Evolutionary conservation across 768 basidiomycete genomes (phyloP).

Genomic region (Megacollybia marginata): DNA sequence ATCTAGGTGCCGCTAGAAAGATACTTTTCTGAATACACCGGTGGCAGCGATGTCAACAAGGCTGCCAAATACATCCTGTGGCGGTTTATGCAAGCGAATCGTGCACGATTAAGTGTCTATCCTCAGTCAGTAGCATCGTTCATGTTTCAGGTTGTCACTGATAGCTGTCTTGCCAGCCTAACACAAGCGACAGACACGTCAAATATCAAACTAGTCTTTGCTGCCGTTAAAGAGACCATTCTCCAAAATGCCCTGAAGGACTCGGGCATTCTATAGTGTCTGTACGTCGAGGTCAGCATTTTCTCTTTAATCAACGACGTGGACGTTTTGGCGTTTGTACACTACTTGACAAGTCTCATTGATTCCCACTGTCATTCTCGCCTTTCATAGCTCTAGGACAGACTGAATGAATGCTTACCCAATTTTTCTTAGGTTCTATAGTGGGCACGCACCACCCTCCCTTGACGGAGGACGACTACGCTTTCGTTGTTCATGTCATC

Average conservation of each 20-base stretch:
- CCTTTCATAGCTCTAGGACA: too few relatives aligned
- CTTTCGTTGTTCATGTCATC: too few relatives aligned
- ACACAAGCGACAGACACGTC: conserved; percentile 84
- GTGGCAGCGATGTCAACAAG: conserved; percentile 86
- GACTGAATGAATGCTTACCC: too few relatives aligned
- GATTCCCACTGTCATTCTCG: too few relatives aligned
- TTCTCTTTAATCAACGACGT: too few relatives aligned
- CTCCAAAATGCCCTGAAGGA: conserved; percentile 77
- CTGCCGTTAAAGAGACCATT: conserved; percentile 82
- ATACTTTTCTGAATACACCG: conserved; percentile 86
- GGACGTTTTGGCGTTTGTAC: too few relatives aligned
- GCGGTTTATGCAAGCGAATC: conserved; percentile 90
- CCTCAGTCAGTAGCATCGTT: conserved; percentile 59
- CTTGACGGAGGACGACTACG: too few relatives aligned
- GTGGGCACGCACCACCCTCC: too few relatives aligned
- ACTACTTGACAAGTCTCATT: too few relatives aligned
- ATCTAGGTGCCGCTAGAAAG: conserved; percentile 53
- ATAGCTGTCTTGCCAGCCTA: conserved; percentile 31
- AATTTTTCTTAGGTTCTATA: too few relatives aligned
- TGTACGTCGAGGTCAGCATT: not conserved
- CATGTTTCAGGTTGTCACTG: not conserved
- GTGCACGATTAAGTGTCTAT: conserved; percentile 79
- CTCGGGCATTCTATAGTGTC: conserved; percentile 52
- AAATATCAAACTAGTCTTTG: conserved; percentile 71
- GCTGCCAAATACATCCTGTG: conserved; percentile 92